These are phyloP conservation scores for Pterocarpus macrocarpus DNA, from an alignment of 306 rosid genomes.

Conservation along the genomic window DNA sequence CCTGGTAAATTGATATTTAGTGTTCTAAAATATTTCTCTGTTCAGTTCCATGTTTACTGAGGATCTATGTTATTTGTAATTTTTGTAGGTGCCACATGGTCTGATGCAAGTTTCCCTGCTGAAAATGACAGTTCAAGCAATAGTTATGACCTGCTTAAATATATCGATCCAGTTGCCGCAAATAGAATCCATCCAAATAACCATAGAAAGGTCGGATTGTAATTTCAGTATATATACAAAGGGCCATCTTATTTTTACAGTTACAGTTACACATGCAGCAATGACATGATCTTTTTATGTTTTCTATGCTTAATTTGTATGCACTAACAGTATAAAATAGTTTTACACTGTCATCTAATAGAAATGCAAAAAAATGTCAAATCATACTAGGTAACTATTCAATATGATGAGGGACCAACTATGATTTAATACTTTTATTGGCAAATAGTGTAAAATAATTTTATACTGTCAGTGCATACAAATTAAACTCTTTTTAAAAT, in stretches of 20 bases:
- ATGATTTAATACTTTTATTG: no score
- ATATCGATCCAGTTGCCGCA: conserved; percentile 88
- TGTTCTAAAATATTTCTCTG: background rate
- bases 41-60: background rate
- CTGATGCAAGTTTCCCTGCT: conserved; percentile 38
- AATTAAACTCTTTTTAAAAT: background rate
- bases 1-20: conserved; percentile 55
- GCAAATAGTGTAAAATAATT: no score
- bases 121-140: conserved; percentile 52
- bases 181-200: conserved; percentile 93
- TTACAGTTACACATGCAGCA: conserved; percentile 12
- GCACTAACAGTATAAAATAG: no score
- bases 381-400: no score
- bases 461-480: no score
- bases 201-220: conserved; percentile 73
- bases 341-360: no score
- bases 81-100: conserved; percentile 51
- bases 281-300: conserved; percentile 3
- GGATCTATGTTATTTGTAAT: conserved; percentile 26
- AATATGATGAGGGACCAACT: no score
- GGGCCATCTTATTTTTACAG: background rate
- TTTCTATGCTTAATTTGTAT: background rate
- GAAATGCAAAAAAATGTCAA: no score
- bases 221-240: conserved; percentile 21
- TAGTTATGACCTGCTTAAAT: conserved; percentile 69